Conservation (phyloP, 345 rosid genomes). For the Rhodamnia argentea region DNA sequence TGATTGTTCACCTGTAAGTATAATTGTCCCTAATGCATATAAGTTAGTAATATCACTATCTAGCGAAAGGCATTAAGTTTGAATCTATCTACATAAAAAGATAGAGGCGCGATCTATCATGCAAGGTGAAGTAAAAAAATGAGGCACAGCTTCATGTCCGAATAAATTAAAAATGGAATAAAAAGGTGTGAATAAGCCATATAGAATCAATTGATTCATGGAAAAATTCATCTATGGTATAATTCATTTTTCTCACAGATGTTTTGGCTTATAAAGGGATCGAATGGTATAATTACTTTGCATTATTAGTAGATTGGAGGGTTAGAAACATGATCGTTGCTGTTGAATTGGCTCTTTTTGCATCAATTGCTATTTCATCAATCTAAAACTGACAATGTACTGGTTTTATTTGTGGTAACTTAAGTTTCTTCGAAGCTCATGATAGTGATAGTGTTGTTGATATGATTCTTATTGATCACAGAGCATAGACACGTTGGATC, state of each 20-base stretch:
- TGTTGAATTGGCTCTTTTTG: not conserved
- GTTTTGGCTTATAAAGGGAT: not conserved
- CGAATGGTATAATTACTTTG: not conserved
- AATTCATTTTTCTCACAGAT: not conserved
- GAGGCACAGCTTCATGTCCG: not conserved
- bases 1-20: not conserved
- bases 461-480: conserved; percentile 18
- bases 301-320: not conserved
- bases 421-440: not conserved
- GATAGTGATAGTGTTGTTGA: not conserved
- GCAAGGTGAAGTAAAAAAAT: not conserved
- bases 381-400: not conserved
- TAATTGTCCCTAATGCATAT: not conserved
- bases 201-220: not conserved
- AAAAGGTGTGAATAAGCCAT: not conserved
- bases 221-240: not conserved
- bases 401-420: not conserved
- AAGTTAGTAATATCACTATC: not conserved
- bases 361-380: not conserved
- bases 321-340: not conserved
- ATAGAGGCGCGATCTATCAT: not conserved
- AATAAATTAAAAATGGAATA: not conserved
- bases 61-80: not conserved
- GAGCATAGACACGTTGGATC: conserved; percentile 99
- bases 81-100: not conserved